Percentiles rank a stretch among this genome's conserved stretches.
phyloP scores from a whole-genome alignment of 2,329 filamentous ascomycete species.

The Xylariomycetidae sp. region DNA sequence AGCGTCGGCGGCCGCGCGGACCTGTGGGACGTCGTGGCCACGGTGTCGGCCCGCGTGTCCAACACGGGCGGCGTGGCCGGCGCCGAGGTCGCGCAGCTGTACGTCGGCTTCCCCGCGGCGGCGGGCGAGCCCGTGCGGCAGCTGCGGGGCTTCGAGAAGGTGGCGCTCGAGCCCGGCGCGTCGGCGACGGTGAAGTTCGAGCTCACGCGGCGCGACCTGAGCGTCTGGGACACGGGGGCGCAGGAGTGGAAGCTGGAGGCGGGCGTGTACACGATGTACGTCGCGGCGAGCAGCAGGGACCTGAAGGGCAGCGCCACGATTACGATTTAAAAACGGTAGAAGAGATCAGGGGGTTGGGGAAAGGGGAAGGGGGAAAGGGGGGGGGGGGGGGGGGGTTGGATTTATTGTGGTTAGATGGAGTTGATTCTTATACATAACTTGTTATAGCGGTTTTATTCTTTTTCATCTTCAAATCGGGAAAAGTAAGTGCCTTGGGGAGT shows the following conservation, averaged over 20 bases:
- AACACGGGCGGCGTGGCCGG: constrained; percentile 39
- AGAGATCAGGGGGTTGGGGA: too few species aligned
- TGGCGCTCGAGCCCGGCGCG: constrained; percentile 32
- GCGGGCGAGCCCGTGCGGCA: constrained; percentile 40
- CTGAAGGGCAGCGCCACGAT: background rate
- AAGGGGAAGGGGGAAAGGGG: too few species aligned
- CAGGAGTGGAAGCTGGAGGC: constrained; percentile 37
- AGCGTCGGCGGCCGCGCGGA: constrained; percentile 50
- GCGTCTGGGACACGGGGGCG: constrained; percentile 37
- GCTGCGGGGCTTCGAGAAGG: constrained; percentile 41
- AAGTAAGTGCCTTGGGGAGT: too few species aligned
- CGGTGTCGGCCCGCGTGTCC: constrained; percentile 39
- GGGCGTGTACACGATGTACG: constrained; percentile 1
- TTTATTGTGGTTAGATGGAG: too few species aligned
- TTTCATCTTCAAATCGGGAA: too few species aligned
- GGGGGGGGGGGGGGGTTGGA: too few species aligned
- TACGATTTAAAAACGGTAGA: constrained; percentile 1
- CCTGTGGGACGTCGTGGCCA: constrained; percentile 48
- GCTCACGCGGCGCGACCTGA: constrained; percentile 39
- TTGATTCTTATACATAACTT: too few species aligned
- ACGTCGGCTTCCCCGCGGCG: constrained; percentile 1
- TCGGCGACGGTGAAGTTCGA: constrained; percentile 31
- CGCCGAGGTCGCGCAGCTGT: constrained; percentile 23
- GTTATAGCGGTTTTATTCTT: too few species aligned
- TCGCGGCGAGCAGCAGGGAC: background rate